Evolutionary conservation across 768 basidiomycete species (phyloP), one percentile per base, ranked within the genome.

Genomic region (Neoboletus magnificus): DNA sequence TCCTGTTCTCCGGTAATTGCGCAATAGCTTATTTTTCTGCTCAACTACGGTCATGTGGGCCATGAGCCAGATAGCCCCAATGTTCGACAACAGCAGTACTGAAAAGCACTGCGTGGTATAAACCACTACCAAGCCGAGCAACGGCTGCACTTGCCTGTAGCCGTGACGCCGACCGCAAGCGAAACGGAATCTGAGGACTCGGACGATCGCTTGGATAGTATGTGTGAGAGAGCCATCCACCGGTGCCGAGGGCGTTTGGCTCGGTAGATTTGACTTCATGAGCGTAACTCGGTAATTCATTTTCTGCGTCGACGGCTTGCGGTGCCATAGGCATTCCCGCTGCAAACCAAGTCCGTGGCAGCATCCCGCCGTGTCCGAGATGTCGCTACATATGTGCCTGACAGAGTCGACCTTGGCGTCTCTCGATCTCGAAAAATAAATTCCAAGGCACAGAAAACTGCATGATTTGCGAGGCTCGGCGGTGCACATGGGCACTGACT

Each of bases 1-100:
- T 58, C 81, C 80, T 59, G 57, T 25, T 2, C 15, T 62, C 36
- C 54, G 82, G 81, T 79, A 79, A 57, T 44, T 54, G 29, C 48
- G 9, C 55, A 41, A 47, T 60, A 73, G 68, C 52, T 59, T 73
- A 73, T 60, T 69, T 63, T 48, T 37, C 50, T 51, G 52, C 35
- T 45, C 55, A 35, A 36, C 55, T 37, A 18, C 18, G 18, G 36
- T 32, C 36, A 37, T 16, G 36, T 18, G n/a, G n/a, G n/a, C n/a
- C n/a, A n/a, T n/a, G n/a, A n/a, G n/a, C n/a, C n/a, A n/a, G n/a
- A n/a, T n/a, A n/a, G n/a, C n/a, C n/a, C n/a, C n/a, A n/a, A n/a
- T n/a, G n/a, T n/a, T n/a, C 18, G 18, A 37, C 36, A 16, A 37
- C 15, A 37, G 18, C 36, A n/a, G 6, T 7, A 18, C 18, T 18